phyloP scores from a whole-genome alignment of 2,329 filamentous ascomycete genomes.

The Aspergillus glaucus region DNA sequence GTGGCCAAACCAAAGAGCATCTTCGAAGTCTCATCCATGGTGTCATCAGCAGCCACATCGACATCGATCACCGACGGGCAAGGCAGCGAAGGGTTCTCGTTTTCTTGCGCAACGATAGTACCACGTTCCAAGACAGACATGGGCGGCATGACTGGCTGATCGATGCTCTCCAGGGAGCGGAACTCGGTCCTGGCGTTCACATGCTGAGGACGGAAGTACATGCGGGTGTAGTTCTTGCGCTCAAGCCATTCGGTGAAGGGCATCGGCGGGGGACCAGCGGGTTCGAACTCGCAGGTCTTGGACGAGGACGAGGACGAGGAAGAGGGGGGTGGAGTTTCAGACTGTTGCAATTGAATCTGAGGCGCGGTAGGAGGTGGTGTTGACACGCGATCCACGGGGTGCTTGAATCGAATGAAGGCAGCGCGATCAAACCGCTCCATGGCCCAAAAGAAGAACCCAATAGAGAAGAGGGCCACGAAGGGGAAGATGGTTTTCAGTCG shows the following conservation, averaged over 20 bases:
- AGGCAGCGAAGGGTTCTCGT: conserved; percentile 25
- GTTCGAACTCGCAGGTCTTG: conserved; percentile 30
- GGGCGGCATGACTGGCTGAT: conserved; percentile 32
- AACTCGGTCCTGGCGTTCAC: conserved; percentile 33
- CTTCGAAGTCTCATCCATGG: conserved; percentile 36
- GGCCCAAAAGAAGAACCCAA: conserved; percentile 36
- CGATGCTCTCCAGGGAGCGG: conserved; percentile 32
- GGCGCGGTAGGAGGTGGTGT: conserved; percentile 10
- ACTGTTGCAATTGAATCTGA: conserved; percentile 19
- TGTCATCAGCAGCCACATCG: conserved; percentile 34
- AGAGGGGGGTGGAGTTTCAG: neutral
- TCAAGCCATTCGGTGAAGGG: conserved; percentile 37
- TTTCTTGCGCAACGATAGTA: conserved; percentile 30
- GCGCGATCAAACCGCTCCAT: conserved; percentile 35
- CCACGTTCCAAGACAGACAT: conserved; percentile 35
- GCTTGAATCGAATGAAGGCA: conserved; percentile 31
- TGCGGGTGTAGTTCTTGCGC: conserved; percentile 40
- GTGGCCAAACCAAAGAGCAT: conserved; percentile 38
- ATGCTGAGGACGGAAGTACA: conserved; percentile 35
- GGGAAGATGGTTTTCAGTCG: conserved; percentile 35
- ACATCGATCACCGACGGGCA: conserved; percentile 37
- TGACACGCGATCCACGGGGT: conserved; percentile 26
- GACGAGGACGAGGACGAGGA: conserved; percentile 3
- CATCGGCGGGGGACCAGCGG: conserved; percentile 27
- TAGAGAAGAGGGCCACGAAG: conserved; percentile 31